Conservation (phyloP, 306 rosid genomes). For the Corylus heterophylla region DNA sequence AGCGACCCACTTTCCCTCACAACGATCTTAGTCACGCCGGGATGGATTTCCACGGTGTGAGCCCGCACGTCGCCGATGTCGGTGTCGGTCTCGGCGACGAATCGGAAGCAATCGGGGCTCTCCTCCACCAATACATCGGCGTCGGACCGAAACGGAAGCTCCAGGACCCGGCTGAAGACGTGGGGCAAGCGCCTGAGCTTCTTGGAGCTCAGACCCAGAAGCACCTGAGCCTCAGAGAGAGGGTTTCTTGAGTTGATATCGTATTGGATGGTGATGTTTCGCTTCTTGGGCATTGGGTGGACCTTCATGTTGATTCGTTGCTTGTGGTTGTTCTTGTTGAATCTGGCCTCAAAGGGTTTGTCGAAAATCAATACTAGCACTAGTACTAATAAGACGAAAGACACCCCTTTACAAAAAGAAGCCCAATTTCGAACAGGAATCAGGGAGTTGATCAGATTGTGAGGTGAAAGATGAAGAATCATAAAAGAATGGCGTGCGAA, state of each 20-base stretch:
- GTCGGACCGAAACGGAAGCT: conserved; percentile 91
- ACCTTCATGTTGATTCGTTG: conserved; percentile 65
- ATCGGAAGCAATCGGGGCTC: conserved; percentile 77
- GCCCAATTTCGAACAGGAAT: conserved; percentile 37
- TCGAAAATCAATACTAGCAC: conserved; percentile 23
- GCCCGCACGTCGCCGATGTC: conserved; percentile 60
- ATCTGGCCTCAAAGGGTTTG: background rate
- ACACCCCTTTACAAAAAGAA: conserved; percentile 20
- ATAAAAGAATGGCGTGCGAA: conserved; percentile 43
- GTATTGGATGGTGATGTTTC: conserved; percentile 79
- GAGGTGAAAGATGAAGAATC: conserved; percentile 36
- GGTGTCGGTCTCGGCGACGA: conserved; percentile 66
- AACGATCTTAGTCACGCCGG: conserved; percentile 88
- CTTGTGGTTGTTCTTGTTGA: background rate
- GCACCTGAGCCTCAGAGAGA: conserved; percentile 51
- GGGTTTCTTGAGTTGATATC: conserved; percentile 38
- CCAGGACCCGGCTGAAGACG: conserved; percentile 85
- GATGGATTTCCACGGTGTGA: conserved; percentile 84
- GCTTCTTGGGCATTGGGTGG: conserved; percentile 85
- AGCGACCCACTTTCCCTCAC: conserved; percentile 68
- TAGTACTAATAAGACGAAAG: conserved; percentile 22
- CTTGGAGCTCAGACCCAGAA: conserved; percentile 55
- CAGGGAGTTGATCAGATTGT: conserved; percentile 31
- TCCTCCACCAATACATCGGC: conserved; percentile 84
- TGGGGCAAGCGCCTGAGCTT: conserved; percentile 92